These are phyloP conservation scores for Powellomyces hirtus DNA, from an alignment of 192 early-diverging fungal genomes.

Conservation along the genomic window DNA sequence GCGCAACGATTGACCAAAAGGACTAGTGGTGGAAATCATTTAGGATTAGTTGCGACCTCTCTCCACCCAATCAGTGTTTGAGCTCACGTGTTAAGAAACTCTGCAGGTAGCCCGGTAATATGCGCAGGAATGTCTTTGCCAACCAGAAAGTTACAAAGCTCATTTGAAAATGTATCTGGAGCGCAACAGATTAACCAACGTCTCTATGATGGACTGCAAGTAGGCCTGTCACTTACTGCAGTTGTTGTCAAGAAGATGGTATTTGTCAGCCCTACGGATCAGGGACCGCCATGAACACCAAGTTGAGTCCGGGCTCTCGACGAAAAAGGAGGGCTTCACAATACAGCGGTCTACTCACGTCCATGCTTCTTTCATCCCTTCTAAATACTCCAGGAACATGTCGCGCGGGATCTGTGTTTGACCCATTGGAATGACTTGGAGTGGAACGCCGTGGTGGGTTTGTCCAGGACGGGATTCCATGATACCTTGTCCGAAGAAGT, in stretches of 20 bases:
- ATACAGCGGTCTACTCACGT: slow-evolving; percentile 13
- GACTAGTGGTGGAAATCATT: too few species aligned
- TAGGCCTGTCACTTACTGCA: too few species aligned
- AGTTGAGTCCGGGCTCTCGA: too few species aligned
- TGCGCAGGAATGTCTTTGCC: slow-evolving; percentile 70
- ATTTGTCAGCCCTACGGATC: slow-evolving; percentile 56
- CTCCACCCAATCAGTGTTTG: too few species aligned
- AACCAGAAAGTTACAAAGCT: slow-evolving; percentile 77
- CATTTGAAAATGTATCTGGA: slow-evolving; percentile 67
- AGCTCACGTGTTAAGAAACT: slow-evolving; percentile 32
- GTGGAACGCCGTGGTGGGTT: slow-evolving; percentile 65
- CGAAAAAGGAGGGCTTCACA: slow-evolving; percentile 5
- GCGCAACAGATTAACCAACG: too few species aligned
- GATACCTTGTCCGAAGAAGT: slow-evolving; percentile 80
- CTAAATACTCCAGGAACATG: slow-evolving; percentile 66
- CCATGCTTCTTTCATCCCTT: slow-evolving; percentile 51
- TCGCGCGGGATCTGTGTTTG: slow-evolving; percentile 70
- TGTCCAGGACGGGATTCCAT: slow-evolving; percentile 36
- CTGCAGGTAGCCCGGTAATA: slow-evolving; percentile 72
- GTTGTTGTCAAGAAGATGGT: slow-evolving; percentile 86
- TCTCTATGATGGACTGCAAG: too few species aligned
- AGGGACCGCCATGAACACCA: not conserved
- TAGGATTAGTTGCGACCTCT: too few species aligned
- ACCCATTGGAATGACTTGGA: slow-evolving; percentile 74
- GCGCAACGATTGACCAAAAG: slow-evolving; percentile 41